Conservation (phyloP, 2,329 filamentous ascomycete genomes). For the Acephala macrosclerotiorum region DNA sequence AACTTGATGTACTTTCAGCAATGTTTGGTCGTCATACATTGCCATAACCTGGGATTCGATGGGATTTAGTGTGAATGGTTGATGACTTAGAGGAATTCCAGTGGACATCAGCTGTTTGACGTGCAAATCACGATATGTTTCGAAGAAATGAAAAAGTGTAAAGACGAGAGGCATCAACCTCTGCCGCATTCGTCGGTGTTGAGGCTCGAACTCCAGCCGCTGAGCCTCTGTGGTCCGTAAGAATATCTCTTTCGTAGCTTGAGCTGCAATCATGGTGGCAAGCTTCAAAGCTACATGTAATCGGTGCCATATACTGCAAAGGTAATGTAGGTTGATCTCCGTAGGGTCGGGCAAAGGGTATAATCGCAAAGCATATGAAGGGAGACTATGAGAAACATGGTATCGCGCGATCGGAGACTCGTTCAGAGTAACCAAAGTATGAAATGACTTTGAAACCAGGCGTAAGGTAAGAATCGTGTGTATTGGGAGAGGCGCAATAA, state of each 20-base stretch:
- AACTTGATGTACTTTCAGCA: slow-evolving; percentile 68
- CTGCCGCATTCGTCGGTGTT: slow-evolving; percentile 69
- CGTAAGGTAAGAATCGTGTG: slow-evolving; percentile 67
- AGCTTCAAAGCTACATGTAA: slow-evolving; percentile 70
- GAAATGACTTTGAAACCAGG: slow-evolving; percentile 64
- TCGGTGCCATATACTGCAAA: slow-evolving; percentile 71
- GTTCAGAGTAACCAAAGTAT: slow-evolving; percentile 65
- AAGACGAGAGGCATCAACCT: slow-evolving; percentile 69
- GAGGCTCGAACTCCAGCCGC: slow-evolving; percentile 63
- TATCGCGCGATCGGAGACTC: slow-evolving; percentile 67
- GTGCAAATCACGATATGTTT: slow-evolving; percentile 67
- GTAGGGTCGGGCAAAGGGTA: slow-evolving; percentile 60
- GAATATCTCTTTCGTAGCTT: slow-evolving; percentile 72
- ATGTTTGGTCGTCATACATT: slow-evolving; percentile 69
- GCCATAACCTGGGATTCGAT: slow-evolving; percentile 68
- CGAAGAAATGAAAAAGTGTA: slow-evolving; percentile 73
- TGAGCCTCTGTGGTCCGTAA: slow-evolving; percentile 62
- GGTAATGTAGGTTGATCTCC: slow-evolving; percentile 63
- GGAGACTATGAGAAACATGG: slow-evolving; percentile 65
- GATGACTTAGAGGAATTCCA: slow-evolving; percentile 55
- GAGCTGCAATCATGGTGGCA: slow-evolving; percentile 66
- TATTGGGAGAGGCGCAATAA: slow-evolving; percentile 66
- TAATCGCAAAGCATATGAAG: slow-evolving; percentile 64
- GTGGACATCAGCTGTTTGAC: slow-evolving; percentile 62
- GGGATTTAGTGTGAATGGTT: slow-evolving; percentile 67